Evolutionary conservation across 2,329 filamentous ascomycete species (phyloP), one percentile per base, ranked within the genome.

Genomic region (Trichoderma sp.): DNA sequence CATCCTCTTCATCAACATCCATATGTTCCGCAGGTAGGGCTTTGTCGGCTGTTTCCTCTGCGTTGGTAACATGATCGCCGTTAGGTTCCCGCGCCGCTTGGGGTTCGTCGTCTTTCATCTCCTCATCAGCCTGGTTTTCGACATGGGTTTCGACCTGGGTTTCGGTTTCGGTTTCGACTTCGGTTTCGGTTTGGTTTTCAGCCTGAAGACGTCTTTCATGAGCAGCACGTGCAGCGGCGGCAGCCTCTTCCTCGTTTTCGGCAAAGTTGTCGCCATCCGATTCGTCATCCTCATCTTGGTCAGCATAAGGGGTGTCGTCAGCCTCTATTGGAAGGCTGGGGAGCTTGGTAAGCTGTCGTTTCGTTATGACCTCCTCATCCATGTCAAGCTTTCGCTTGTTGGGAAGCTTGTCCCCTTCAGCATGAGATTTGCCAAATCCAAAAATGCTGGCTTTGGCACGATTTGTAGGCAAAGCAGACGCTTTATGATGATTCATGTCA

Each of bases 291-390:
- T 89, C 90, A 71, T 90, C 89, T 80, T 90, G 87, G 78, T 88
- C 87, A 77, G 84, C 87, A 79, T 90, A 88, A 75, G 87, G 85
- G 72, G 86, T 86, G 79, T 87, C 85, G 74, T 91, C 88, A 73
- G 86, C 87, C 78, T 91, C 88, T 68, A 93, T 85, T 68, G 91
- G 88, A 72, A 93, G 89, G 75, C 91, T 91, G 71, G 95, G 95
- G 73, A 99, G 90, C 82, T 95, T 96, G 79, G 94, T 94, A 75
- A 99, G 88, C 84, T 97, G 98, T 80, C 94, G 93, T 78, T 93
- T 91, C 2, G 91, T 92, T 36, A 90, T 91, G 77, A 97, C 93
- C 77, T 98, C 95, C 78, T 98, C 95, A 73, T 93, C 95, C 76
- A 98, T 91, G 76, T 94, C 91, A 26, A 97, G 85, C 73, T 93